Evolutionary conservation across 2,329 filamentous ascomycete genomes (phyloP).

Genomic region (Cryphonectria radicalis): DNA sequence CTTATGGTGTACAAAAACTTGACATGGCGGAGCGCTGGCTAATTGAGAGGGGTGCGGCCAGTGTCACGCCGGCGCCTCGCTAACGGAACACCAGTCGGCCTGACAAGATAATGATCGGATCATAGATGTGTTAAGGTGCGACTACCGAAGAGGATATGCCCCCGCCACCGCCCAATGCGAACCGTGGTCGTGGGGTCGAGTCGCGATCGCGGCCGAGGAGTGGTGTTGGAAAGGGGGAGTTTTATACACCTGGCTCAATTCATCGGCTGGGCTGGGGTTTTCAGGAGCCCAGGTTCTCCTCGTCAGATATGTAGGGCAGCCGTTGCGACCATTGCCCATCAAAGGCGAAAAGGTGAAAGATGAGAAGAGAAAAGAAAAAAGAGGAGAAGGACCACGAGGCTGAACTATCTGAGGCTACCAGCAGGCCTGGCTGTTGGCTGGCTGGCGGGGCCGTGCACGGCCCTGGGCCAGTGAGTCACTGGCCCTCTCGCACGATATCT

Average conservation of each 20-base stretch:
- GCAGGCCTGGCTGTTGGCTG: no score
- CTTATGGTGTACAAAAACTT: no score
- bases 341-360: slow-evolving; percentile 54
- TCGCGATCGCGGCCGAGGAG: neutral
- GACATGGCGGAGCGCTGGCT: no score
- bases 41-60: no score
- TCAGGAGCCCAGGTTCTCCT: slow-evolving; percentile 44
- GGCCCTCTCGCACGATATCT: slow-evolving; percentile 29
- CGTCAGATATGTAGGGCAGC: slow-evolving; percentile 48
- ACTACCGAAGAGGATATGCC: neutral
- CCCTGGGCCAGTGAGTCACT: no score
- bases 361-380: neutral
- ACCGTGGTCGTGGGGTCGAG: no score
- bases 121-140: neutral
- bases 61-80: no score
- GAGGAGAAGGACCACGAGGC: slow-evolving; percentile 15
- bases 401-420: no score
- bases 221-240: slow-evolving; percentile 27
- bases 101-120: no score
- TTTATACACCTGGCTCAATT: slow-evolving; percentile 42
- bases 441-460: no score
- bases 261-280: slow-evolving; percentile 51
- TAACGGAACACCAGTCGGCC: no score
- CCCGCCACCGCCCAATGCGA: no score
- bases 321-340: slow-evolving; percentile 69